Evolutionary conservation across 768 basidiomycete species (phyloP).

Genomic region (Mycena capillaripes): DNA sequence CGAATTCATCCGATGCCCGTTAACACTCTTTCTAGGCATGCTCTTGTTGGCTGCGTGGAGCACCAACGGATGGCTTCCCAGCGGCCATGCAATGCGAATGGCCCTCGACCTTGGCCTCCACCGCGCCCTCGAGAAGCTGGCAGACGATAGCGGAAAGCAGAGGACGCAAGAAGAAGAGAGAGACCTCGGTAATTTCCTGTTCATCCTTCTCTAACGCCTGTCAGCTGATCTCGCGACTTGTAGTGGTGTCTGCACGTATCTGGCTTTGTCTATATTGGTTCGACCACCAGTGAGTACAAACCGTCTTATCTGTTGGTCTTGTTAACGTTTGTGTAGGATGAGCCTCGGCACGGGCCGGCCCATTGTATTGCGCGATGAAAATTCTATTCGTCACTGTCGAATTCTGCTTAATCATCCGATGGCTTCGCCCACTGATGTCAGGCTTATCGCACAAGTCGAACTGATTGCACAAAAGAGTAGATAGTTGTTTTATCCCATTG

Average conservation of each 20-base stretch:
- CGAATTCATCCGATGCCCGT: neutral
- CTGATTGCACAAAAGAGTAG: slow-evolving; percentile 92
- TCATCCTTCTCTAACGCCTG: slow-evolving; percentile 17
- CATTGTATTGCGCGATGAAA: slow-evolving; percentile 90
- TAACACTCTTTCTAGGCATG: slow-evolving; percentile 71
- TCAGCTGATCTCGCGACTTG: slow-evolving; percentile 25
- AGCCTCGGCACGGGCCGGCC: slow-evolving; percentile 93
- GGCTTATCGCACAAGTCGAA: slow-evolving; percentile 90
- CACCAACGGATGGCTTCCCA: slow-evolving; percentile 94
- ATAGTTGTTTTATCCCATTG: slow-evolving; percentile 38
- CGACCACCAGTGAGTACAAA: slow-evolving; percentile 85
- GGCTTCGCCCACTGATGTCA: slow-evolving; percentile 91
- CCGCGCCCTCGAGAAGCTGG: slow-evolving; percentile 91
- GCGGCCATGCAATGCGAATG: slow-evolving; percentile 97
- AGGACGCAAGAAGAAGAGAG: slow-evolving; percentile 87
- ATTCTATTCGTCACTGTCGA: slow-evolving; percentile 87
- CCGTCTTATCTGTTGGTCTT: slow-evolving; percentile 10
- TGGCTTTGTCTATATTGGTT: slow-evolving; percentile 98
- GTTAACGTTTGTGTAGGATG: slow-evolving; percentile 66
- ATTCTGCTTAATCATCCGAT: slow-evolving; percentile 86
- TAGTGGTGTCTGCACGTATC: slow-evolving; percentile 92
- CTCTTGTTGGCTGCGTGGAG: slow-evolving; percentile 93
- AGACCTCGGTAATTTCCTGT: slow-evolving; percentile 74
- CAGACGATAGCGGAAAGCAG: slow-evolving; percentile 78
- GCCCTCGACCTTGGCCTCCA: slow-evolving; percentile 94